Base-by-base conservation (phyloP, 139 green algal genomes). In the Coccomyxa sp. region DNA sequence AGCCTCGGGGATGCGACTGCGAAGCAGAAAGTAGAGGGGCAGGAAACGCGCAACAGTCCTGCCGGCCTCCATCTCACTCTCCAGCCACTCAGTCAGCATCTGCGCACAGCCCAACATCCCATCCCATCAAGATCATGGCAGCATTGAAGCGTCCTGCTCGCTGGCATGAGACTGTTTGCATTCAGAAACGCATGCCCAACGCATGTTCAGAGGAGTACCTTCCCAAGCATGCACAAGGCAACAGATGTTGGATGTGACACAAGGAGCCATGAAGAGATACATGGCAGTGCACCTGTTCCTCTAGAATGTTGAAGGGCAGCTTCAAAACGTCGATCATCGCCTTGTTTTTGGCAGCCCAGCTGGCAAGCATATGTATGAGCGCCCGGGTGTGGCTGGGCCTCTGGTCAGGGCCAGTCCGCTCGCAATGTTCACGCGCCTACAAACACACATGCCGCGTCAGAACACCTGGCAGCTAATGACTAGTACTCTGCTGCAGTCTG, bases 21-120 rank as follows among this genome's bases (percentile, higher is more conserved):
- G 80, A 77, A 85, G 58, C 58, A 91, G 77, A 32, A 81, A 88
- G 79, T 84, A 90, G 18, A 91, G 75, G 0, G 83, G 59, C 82
- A 90, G 79, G 59, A 83, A 78, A 13, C 67, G 77, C 0, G 60
- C 79, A 13, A 75, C 60, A 0, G 25, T 23, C 0, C 63, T 60
- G 45, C 82, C 77, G 0, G 51, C 80, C 13, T 75, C 30, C 3
- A 81, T 74, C 45, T 80, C 18, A 21, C 67, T 18, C 59, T 82
- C 59, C 80, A 90, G 79, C 88, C 87, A 90, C 7, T 32, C 58
- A 12, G 82, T 23, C 31, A 81, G 58, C 23, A 79, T 84, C 85
- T 88, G 81, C 82, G 71, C 7, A 21, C 0, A 45, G 68, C 16
- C n/a, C 0, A 31, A 0, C 13, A 31, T 21, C 28, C 63, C 17